Percentiles rank a stretch among this genome's conserved stretches.
phyloP scores from a whole-genome alignment of 805 yeast species.

The Candida quercuum region DNA sequence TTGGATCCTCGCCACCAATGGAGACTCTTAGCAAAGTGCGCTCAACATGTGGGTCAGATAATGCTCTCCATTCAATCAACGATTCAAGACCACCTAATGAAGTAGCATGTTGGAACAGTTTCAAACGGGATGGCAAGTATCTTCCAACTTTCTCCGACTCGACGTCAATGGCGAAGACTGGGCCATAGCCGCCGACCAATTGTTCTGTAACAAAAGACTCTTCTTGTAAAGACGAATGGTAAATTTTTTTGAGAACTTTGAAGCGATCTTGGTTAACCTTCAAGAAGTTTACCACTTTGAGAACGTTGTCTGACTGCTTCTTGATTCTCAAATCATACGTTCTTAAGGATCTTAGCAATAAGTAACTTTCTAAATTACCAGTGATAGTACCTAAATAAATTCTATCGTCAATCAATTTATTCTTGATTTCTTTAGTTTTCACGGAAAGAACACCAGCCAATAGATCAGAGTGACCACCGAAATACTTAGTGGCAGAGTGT shows the following conservation, averaged over 20 bases:
- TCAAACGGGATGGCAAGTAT: slow-evolving; percentile 55
- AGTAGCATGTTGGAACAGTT: slow-evolving; percentile 83
- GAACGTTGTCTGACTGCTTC: slow-evolving; percentile 61
- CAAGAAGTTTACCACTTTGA: slow-evolving; percentile 54
- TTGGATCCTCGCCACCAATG: slow-evolving; percentile 71
- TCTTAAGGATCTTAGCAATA: slow-evolving; percentile 74
- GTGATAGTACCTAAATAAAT: slow-evolving; percentile 71
- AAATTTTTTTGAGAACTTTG: slow-evolving; percentile 45
- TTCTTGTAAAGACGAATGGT: slow-evolving; percentile 73
- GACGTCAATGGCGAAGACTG: slow-evolving; percentile 69
- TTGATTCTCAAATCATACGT: slow-evolving; percentile 70
- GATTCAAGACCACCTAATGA: slow-evolving; percentile 92
- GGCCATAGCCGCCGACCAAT: slow-evolving; percentile 58
- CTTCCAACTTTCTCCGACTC: slow-evolving; percentile 49
- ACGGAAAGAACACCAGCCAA: slow-evolving; percentile 76
- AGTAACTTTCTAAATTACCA: slow-evolving; percentile 69
- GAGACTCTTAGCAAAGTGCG: slow-evolving; percentile 66
- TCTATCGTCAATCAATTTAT: slow-evolving; percentile 55
- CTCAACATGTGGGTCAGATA: slow-evolving; percentile 56
- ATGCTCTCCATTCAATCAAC: slow-evolving; percentile 83
- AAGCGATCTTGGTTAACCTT: slow-evolving; percentile 41
- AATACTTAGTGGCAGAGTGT: slow-evolving; percentile 91
- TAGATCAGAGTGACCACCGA: slow-evolving; percentile 94
- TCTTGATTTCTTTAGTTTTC: slow-evolving; percentile 43
- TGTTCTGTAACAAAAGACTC: slow-evolving; percentile 66